These are phyloP conservation scores for Parastagonospora nodorum DNA, from an alignment of 2,329 filamentous ascomycete species.

Conservation along the genomic window DNA sequence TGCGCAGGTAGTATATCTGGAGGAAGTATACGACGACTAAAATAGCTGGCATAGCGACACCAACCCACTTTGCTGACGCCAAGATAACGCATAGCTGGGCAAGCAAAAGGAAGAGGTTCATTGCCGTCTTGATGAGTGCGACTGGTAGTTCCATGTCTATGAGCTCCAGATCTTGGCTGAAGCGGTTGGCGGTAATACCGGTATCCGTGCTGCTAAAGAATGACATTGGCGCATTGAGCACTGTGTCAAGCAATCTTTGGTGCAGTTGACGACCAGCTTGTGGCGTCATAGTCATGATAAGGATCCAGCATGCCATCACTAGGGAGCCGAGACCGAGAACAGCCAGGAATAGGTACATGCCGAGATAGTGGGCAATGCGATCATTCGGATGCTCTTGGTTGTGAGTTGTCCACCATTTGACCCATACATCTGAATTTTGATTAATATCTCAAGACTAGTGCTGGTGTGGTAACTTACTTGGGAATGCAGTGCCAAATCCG, in stretches of 20 bases:
- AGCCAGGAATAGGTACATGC: slow-evolving; percentile 20
- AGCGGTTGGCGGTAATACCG: slow-evolving; percentile 48
- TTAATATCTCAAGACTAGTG: background rate
- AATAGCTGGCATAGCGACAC: slow-evolving; percentile 14
- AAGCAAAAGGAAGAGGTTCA: slow-evolving; percentile 10
- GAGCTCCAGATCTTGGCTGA: slow-evolving; percentile 50
- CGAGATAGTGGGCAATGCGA: slow-evolving; percentile 31
- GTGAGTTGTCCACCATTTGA: slow-evolving; percentile 52
- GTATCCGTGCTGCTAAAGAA: slow-evolving; percentile 49
- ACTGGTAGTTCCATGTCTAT: slow-evolving; percentile 48
- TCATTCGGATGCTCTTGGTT: slow-evolving; percentile 44
- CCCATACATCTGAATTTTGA: slow-evolving; percentile 48
- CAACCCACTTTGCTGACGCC: slow-evolving; percentile 15
- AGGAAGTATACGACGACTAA: slow-evolving; percentile 44
- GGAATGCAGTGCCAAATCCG: slow-evolving; percentile 18
- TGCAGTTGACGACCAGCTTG: slow-evolving; percentile 55
- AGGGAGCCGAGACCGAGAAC: slow-evolving; percentile 9
- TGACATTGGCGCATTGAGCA: slow-evolving; percentile 39
- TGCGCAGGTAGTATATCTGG: slow-evolving; percentile 51
- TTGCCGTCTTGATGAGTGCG: slow-evolving; percentile 15
- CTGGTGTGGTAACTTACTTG: slow-evolving; percentile 36
- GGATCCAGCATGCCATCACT: slow-evolving; percentile 37
- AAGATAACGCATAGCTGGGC: slow-evolving; percentile 18
- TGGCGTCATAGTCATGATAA: slow-evolving; percentile 59
- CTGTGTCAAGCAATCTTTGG: slow-evolving; percentile 50